phyloP scores from a whole-genome alignment of 257 asterid genomes.

The Fraxinus quadrangulata region DNA sequence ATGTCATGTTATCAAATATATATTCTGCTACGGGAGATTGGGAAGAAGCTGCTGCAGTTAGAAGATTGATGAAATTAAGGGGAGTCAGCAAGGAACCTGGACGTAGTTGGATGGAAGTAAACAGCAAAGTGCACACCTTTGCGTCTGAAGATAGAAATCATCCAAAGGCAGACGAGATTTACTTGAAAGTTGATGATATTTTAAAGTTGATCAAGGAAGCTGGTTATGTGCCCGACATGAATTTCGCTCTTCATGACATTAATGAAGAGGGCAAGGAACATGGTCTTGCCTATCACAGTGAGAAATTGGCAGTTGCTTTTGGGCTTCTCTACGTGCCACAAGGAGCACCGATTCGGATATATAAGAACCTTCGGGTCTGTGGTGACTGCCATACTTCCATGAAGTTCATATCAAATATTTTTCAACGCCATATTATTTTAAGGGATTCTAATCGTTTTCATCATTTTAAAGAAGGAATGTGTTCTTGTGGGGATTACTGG shows the following conservation, averaged over 20 bases:
- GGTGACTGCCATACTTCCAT: conserved; percentile 78
- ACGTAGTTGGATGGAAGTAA: conserved; percentile 71
- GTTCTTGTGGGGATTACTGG: conserved; percentile 77
- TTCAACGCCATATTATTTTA: conserved; percentile 43
- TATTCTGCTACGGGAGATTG: conserved; percentile 65
- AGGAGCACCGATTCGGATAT: conserved; percentile 55
- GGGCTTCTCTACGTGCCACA: conserved; percentile 51
- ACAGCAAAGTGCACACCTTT: conserved; percentile 48
- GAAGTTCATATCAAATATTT: conserved; percentile 58
- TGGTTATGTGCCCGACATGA: conserved; percentile 70
- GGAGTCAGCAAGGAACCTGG: conserved; percentile 70
- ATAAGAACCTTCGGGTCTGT: conserved; percentile 70
- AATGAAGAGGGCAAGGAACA: conserved; percentile 60
- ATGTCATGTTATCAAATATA: conserved; percentile 70
- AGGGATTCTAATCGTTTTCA: conserved; percentile 81
- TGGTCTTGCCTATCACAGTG: conserved; percentile 69
- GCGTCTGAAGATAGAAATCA: conserved; percentile 66
- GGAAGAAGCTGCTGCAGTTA: conserved; percentile 65
- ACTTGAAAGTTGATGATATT: conserved; percentile 48
- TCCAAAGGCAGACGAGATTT: conserved; percentile 43
- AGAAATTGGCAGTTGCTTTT: conserved; percentile 80
- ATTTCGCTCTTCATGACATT: conserved; percentile 65
- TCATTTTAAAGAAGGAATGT: conserved; percentile 62
- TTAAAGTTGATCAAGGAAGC: conserved; percentile 50
- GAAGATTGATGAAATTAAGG: conserved; percentile 58